These are phyloP conservation scores for Epichloe sibirici DNA, from an alignment of 2,329 filamentous ascomycete species.

Conservation along the genomic window DNA sequence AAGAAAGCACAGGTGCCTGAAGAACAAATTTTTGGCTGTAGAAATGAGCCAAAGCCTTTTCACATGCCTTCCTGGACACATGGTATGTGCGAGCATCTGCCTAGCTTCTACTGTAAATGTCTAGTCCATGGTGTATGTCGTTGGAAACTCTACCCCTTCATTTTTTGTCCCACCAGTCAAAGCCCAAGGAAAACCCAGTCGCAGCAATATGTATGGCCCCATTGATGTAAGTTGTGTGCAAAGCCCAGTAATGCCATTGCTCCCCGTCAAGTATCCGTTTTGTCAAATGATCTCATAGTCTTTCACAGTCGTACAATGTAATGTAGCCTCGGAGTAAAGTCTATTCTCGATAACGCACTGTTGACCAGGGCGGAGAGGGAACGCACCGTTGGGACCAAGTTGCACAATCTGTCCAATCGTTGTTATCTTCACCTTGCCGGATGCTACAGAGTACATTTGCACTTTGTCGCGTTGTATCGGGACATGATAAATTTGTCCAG, in stretches of 20 bases:
- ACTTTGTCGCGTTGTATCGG: conserved; percentile 16
- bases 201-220: too few species aligned
- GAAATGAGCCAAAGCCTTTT: neutral
- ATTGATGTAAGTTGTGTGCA: too few species aligned
- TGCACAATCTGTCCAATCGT: conserved; percentile 24
- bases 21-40: too few species aligned
- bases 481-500: conserved; percentile 24
- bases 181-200: too few species aligned
- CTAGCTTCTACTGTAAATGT: too few species aligned
- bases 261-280: too few species aligned
- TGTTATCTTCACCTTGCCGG: conserved; percentile 29
- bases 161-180: too few species aligned
- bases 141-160: too few species aligned
- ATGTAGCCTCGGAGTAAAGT: conserved; percentile 30
- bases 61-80: neutral
- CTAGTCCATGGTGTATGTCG: too few species aligned
- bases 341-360: conserved; percentile 29
- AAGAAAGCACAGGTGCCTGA: too few species aligned
- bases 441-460: conserved; percentile 27
- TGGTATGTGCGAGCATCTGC: too few species aligned
- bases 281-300: conserved; percentile 9
- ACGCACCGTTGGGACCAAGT: conserved; percentile 32
- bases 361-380: conserved; percentile 28
- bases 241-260: too few species aligned
- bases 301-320: conserved; percentile 28